Percentiles rank a stretch among this genome's conserved stretches.
phyloP scores from a whole-genome alignment of 1,139 yeast genomes.

The Kodamaea sp. region DNA sequence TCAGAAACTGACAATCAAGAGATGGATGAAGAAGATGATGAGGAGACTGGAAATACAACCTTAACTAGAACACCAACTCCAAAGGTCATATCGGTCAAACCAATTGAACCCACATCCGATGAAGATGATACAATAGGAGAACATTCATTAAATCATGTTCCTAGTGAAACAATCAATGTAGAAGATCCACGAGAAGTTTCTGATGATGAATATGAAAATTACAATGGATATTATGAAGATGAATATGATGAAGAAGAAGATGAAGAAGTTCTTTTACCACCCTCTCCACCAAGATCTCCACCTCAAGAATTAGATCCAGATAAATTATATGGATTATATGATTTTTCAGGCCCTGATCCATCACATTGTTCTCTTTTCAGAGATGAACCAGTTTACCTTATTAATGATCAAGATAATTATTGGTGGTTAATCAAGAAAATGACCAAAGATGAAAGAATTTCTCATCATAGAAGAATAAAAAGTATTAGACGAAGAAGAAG shows the following conservation, averaged over 20 bases:
- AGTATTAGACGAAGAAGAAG: conserved; percentile 3
- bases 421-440: conserved; percentile 92
- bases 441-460: conserved; percentile 35
- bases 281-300: conserved; percentile 75
- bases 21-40: conserved; percentile 13
- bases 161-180: neutral
- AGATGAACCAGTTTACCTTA: conserved; percentile 77
- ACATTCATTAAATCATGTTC: neutral
- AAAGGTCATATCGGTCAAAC: too few relatives aligned
- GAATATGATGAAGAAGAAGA: conserved; percentile 12
- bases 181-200: conserved; percentile 16
- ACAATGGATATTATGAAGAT: conserved; percentile 5
- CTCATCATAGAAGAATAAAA: conserved; percentile 8
- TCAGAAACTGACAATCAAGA: conserved; percentile 3
- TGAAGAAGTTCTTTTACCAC: conserved; percentile 30
- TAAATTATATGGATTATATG: conserved; percentile 80
- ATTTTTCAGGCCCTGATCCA: conserved; percentile 89
- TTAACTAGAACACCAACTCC: too few relatives aligned
- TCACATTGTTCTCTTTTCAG: conserved; percentile 80
- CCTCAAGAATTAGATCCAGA: conserved; percentile 82
- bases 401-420: conserved; percentile 88
- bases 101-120: too few relatives aligned
- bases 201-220: conserved; percentile 9
- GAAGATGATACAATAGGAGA: too few relatives aligned
- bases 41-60: conserved; percentile 8